These are phyloP conservation scores for Sporothrix humicola DNA, from an alignment of 2,329 filamentous ascomycete species.

Conservation along the genomic window DNA sequence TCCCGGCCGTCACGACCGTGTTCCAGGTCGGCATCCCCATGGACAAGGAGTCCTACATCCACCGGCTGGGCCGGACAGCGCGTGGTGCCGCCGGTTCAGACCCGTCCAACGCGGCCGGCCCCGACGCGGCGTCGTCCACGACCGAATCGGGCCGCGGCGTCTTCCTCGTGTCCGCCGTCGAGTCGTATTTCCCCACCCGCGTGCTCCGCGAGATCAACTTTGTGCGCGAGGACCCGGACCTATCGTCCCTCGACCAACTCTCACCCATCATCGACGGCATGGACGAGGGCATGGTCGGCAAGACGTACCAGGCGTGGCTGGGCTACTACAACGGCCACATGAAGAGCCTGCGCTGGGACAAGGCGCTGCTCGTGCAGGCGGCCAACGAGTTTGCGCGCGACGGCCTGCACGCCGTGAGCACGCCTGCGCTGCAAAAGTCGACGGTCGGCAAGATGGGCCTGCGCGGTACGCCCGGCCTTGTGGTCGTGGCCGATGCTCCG, in stretches of 20 bases:
- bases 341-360: conserved; percentile 53
- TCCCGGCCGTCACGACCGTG: conserved; percentile 70
- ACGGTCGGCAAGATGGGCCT: conserved; percentile 64
- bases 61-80: conserved; percentile 70
- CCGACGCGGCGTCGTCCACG: conserved; percentile 59
- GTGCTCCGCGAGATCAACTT: conserved; percentile 62
- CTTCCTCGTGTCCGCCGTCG: conserved; percentile 60
- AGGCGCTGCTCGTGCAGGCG: conserved; percentile 54
- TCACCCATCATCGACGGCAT: conserved; percentile 50
- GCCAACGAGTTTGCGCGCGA: conserved; percentile 58
- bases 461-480: conserved; percentile 57
- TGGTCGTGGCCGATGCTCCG: conserved; percentile 52
- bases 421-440: conserved; percentile 54
- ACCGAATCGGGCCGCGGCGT: conserved; percentile 63
- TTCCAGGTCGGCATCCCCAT: conserved; percentile 66
- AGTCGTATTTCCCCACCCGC: conserved; percentile 57
- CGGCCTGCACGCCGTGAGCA: conserved; percentile 54
- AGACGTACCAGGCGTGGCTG: conserved; percentile 63
- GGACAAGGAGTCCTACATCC: conserved; percentile 68
- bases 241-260: conserved; percentile 52
- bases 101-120: conserved; percentile 56
- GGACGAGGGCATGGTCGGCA: conserved; percentile 52
- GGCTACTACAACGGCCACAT: conserved; percentile 60
- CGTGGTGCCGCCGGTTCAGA: conserved; percentile 69
- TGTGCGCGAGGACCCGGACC: conserved; percentile 51